Conservation (phyloP, 805 yeast species). For the Barnettozyma pratensis region DNA sequence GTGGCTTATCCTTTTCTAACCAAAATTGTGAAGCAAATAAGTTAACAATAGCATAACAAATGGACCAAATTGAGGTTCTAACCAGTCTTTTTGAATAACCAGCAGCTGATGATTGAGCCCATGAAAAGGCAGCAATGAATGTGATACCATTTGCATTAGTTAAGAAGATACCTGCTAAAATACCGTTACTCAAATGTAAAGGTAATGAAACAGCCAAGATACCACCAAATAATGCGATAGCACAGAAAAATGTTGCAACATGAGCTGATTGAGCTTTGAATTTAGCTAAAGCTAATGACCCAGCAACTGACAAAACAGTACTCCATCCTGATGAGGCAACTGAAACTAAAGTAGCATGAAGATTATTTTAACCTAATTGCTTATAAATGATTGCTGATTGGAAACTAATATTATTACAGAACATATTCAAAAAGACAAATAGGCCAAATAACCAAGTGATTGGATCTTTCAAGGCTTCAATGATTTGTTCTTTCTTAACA, state of each 20-base stretch:
- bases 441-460: constrained; percentile 30
- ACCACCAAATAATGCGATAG: constrained; percentile 29
- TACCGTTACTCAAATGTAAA: constrained; percentile 32
- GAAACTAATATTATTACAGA: constrained; percentile 42
- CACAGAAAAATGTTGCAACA: constrained; percentile 31
- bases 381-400: constrained; percentile 41
- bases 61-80: constrained; percentile 34
- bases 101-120: constrained; percentile 24
- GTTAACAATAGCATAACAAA: constrained; percentile 37
- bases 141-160: constrained; percentile 26
- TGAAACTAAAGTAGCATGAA: constrained; percentile 42
- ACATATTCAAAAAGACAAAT: constrained; percentile 24
- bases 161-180: constrained; percentile 28
- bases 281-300: constrained; percentile 28
- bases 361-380: constrained; percentile 31
- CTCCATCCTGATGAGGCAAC: constrained; percentile 32
- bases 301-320: constrained; percentile 27
- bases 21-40: constrained; percentile 46
- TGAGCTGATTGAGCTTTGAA: constrained; percentile 34
- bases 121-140: constrained; percentile 22
- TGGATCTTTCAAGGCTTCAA: constrained; percentile 41
- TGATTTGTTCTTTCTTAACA: constrained; percentile 37
- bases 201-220: constrained; percentile 34
- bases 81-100: constrained; percentile 41
- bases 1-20: constrained; percentile 36